Evolutionary conservation across 2,329 filamentous ascomycete species (phyloP), one percentile per base, ranked within the genome.

Genomic region (Diaporthe citri): DNA sequence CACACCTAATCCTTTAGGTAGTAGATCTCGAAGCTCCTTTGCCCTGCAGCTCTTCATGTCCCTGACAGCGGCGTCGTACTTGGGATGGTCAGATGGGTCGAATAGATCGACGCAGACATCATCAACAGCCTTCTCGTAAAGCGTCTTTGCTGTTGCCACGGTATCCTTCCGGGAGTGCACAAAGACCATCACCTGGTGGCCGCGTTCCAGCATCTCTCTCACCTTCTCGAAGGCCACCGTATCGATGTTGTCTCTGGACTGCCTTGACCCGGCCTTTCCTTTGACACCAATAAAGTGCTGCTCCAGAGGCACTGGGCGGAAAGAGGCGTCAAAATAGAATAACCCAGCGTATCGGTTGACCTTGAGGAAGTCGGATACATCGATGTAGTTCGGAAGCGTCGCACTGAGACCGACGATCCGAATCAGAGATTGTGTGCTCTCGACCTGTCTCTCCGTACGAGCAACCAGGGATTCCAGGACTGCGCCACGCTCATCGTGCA

Each of bases 111-210:
- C 86, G 77, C 93, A 95, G 57, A 91, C 90, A 52, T 97, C 89
- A 46, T 98, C 96, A 3, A 92, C 87, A 1, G 97, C 97, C 87
- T 97, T 95, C 79, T 98, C 93, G 76, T 94, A 92, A 36, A 99
- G 87, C 86, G 93, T 95, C 78, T 94, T 93, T 60, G 97, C 96
- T 1, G 96, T 97, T 76, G 93, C 90, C 78, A 97, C 91, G 0
- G 97, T 99, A 79, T 99, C 97, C 82, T 97, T 96, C 36, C 97
- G 90, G 1, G 96, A 98, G 83, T 99, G 97, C 15, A 99, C 97
- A 83, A 99, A 99, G 0, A 99, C 96, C 97, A 99, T 99, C 78
- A 99, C 90, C 83, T 99, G 97, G 80, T 99, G 97, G n/a, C 94
- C 96, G 75, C 89, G 87, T 81, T 95, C 91, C 4, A 99, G 88